phyloP scores from a whole-genome alignment of 2,329 filamentous ascomycete species.

The Aureobasidium lini region DNA sequence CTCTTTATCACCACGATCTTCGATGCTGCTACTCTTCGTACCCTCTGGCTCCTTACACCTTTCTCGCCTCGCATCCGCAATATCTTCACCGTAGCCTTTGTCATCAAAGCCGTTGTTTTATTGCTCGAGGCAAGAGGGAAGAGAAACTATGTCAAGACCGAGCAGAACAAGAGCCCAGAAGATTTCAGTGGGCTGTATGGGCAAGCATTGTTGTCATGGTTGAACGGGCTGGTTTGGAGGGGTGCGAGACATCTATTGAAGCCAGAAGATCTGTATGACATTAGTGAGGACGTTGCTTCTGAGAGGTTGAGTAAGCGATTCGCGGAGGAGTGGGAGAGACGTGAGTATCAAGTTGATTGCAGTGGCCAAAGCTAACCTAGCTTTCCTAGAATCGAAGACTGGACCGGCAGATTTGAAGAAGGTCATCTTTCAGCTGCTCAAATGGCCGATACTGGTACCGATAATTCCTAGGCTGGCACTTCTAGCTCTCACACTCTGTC shows the following conservation, averaged over 20 bases:
- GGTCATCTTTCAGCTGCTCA: neutral
- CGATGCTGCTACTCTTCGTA: slow-evolving; percentile 11
- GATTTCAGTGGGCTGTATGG: slow-evolving; percentile 12
- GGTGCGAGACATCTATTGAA: slow-evolving; percentile 6
- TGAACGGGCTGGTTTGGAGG: slow-evolving; percentile 11
- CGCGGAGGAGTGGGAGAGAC: neutral
- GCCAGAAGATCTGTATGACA: slow-evolving; percentile 8
- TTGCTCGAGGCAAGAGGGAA: slow-evolving; percentile 34
- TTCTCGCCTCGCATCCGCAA: slow-evolving; percentile 23
- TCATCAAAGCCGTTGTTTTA: slow-evolving; percentile 30
- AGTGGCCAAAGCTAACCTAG: neutral
- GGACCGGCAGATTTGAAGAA: neutral
- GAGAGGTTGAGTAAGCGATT: slow-evolving; percentile 1
- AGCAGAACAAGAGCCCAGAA: slow-evolving; percentile 11
- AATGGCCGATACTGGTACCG: slow-evolving; percentile 22
- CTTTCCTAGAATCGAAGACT: neutral
- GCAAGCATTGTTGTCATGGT: slow-evolving; percentile 14
- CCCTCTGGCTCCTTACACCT: slow-evolving; percentile 26
- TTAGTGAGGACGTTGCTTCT: slow-evolving; percentile 11
- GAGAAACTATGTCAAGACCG: neutral
- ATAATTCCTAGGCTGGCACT: slow-evolving; percentile 19
- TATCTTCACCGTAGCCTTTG: slow-evolving; percentile 31
- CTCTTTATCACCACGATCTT: slow-evolving; percentile 14
- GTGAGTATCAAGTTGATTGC: neutral
- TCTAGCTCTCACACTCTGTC: slow-evolving; percentile 12